Evolutionary conservation across 2,329 filamentous ascomycete species (phyloP), one percentile per base, ranked within the genome.

Genomic region (Coniochaeta ligniaria): DNA sequence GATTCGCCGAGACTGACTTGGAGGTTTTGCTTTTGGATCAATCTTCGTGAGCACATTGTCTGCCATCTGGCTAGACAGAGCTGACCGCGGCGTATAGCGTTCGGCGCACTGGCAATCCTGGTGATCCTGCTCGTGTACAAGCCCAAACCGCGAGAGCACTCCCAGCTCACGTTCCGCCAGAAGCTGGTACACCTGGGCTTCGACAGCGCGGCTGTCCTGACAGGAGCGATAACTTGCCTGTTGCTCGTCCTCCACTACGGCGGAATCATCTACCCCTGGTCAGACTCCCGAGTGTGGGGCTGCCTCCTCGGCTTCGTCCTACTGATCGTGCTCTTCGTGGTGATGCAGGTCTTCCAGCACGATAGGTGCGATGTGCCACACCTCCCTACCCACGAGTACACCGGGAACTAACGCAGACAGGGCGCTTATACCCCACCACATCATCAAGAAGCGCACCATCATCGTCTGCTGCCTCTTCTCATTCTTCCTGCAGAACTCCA

Each of bases 281-380:
- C 70, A 75, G 2, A 74, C 74, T 8, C 64, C 76, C 1, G 73
- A 76, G 62, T 76, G 71, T 69, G 75, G 73, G 84, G 83, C 67
- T 78, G 88, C 26, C 72, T 89, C 60, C 74, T 87, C 1, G 67
- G 68, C 60, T 84, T 87, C 65, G 83, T 83, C 52, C 65, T 76
- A 43, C 63, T 81, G 16, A 74, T 80, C 1, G 73, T 82, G 6
- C 70, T 61, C 17, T 55, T 80, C 67, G 68, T 88, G 41, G 74
- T 84, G 64, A 83, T 82, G 63, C 88, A 91, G 70, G 81, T 80
- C 68, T 78, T 79, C 52, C 67, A 89, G 14, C 87, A 87, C 1
- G 76, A 52, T 6, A 28, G 47, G 47, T 52, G 31, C 12, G 20
- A 14, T 24, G n/a, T 47, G 3, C 12, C 43, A 8, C 20, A 20